Base-by-base conservation (phyloP, 352 stramenopile genomes). In the Phytophthora sp. region DNA sequence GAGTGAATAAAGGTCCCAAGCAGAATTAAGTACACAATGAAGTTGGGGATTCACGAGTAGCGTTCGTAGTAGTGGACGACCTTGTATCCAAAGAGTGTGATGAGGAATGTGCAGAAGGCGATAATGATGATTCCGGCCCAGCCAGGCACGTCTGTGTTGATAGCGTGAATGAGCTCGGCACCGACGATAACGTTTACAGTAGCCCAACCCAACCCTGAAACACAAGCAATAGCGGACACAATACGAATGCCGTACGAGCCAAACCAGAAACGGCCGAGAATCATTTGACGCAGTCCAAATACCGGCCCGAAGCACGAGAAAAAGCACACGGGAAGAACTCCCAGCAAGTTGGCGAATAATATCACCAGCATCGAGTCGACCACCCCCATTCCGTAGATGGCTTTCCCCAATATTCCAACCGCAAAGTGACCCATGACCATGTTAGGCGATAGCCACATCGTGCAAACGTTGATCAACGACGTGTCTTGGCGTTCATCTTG, bases 121-220 rank as follows among this genome's bases (percentile, higher is more conserved):
- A 81, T 81, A 61, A 78, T 72, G 65, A 81, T 64, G 55, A 76
- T 81, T 17, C 64, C 69, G 30, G 50, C 70, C 69, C 69, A 81
- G 10, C 65, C 69, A 1, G 69, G 69, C 18, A 81, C 55, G 45
- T 78, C 61, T 4, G 32, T 53, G 57, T 70, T 81, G 35, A 78
- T 69, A 3, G 72, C 69, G 43, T 78, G 57, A 27, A 76, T 69
- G 15, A 81, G 58, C 42, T 81, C 52, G 2, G 72, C 72, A 15
- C 65, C 69, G 37, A 81, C 69, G 26, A 81, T 81, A n/a, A 72
- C 55, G 42, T 81, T 81, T 57, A 81, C 60, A 7, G 58, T 71
- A 1, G 72, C 74, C 72, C 72, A 81, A 5, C 72, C 72, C 4
- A 81, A 57, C 5, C 72, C 69, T 1, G 65, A 69, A 0, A 77